Conservation (phyloP, 2,329 filamentous ascomycete genomes). For the Fusarium sp. region DNA sequence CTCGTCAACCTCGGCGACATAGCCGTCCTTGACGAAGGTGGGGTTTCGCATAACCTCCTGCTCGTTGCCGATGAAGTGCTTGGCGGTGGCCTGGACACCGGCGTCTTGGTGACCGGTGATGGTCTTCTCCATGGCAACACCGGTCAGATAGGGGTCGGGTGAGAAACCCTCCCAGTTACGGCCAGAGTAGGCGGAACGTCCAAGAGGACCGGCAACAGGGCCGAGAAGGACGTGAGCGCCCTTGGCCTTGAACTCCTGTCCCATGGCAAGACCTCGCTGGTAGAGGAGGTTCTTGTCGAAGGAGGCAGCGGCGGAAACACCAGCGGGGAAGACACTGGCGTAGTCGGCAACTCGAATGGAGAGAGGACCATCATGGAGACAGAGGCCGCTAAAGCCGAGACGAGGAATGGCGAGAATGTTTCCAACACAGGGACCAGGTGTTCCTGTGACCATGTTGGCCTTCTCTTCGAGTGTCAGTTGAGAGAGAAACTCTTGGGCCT, state of each 20-base stretch:
- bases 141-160: constrained; percentile 76
- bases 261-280: constrained; percentile 67
- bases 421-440: constrained; percentile 52
- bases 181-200: constrained; percentile 62
- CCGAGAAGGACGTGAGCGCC: constrained; percentile 76
- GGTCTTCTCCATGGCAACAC: constrained; percentile 60
- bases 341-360: constrained; percentile 55
- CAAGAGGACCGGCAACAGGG: constrained; percentile 58
- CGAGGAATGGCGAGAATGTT: constrained; percentile 56
- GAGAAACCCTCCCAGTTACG: constrained; percentile 75
- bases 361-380: constrained; percentile 56
- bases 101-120: constrained; percentile 54
- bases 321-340: constrained; percentile 62
- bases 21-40: constrained; percentile 44
- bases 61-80: constrained; percentile 57
- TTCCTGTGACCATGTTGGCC: constrained; percentile 53
- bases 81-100: constrained; percentile 56
- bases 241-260: constrained; percentile 75
- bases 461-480: constrained; percentile 51
- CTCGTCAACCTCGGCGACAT: constrained; percentile 41
- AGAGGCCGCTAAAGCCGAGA: constrained; percentile 59
- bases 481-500: constrained; percentile 53
- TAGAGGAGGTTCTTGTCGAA: constrained; percentile 82
- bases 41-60: constrained; percentile 54
- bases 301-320: constrained; percentile 70